Base-by-base conservation (phyloP, 345 rosid genomes). In the Luvunga scandens region DNA sequence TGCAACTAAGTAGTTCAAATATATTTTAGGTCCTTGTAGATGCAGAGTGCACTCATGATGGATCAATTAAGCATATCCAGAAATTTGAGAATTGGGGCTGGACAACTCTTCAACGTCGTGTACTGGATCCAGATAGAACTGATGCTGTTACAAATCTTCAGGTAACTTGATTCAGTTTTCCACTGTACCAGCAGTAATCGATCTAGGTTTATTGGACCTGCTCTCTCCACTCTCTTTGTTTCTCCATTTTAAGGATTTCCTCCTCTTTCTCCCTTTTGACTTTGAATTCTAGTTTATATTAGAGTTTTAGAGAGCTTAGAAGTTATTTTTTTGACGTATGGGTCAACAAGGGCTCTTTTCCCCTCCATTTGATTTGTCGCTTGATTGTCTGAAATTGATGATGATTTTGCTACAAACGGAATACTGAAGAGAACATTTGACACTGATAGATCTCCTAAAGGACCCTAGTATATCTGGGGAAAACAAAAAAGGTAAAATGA, bases 31-130 rank as follows among this genome's bases (percentile, higher is more conserved):
- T 96, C 50, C 97, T 96, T 42, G 99, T 96, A 71, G 99, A 96
- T 87, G 99, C 99, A 61, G 99, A 94, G 78, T 96, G 98, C 83
- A 96, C 98, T 77, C 99, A 94, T 83, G 99, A 96, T 84, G 99
- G 99, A 16, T 96, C 99, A 33, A 83, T 94, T 66, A 89, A 82
- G 79, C 98, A 94, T 80, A 84, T 96, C 73, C 97, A 94, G 77
- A 96, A 96, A 80, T 96, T 90, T 88, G 99, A 94, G 82, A 87
- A 90, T 9, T 96, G 98, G 98, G 98, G 97, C 63, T 96, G 99
- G 97, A 88, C 82, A 83, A 91, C 98, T 34, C 87, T 96, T 83
- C 87, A 92, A 81, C 93, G 87, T 13, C 99, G 99, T 80, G 94
- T 94, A 8, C 80, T 94, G 77, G 86, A 89, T 77, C 97, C 97